Evolutionary conservation across 768 basidiomycete genomes (phyloP).

Genomic region (Serpula lacrymans): DNA sequence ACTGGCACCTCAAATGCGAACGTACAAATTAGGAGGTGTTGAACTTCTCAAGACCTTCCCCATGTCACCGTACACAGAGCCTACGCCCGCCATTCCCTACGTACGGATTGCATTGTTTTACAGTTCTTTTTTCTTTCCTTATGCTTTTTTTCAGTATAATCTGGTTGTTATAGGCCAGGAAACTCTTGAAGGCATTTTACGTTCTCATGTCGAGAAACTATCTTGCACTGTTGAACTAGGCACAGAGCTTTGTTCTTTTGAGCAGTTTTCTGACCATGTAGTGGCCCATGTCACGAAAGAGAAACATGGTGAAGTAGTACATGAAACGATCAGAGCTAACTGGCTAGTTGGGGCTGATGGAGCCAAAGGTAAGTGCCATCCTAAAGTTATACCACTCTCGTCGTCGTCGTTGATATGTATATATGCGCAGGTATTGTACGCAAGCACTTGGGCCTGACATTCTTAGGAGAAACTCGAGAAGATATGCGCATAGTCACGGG

Average conservation of each 20-base stretch:
- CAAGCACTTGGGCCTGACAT: conserved; percentile 7
- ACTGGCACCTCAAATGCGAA: conserved; percentile 23
- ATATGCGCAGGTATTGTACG: conserved; percentile 6
- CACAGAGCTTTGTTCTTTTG: conserved; percentile 31
- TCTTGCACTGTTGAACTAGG: conserved; percentile 32
- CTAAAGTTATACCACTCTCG: background rate
- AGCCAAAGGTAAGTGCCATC: conserved; percentile 10
- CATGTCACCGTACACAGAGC: conserved; percentile 14
- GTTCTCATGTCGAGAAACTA: conserved; percentile 16
- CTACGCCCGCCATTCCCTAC: conserved; percentile 22
- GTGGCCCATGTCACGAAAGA: conserved; percentile 9
- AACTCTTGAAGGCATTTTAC: conserved; percentile 23
- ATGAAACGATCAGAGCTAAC: conserved; percentile 2
- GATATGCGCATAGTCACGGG: conserved; percentile 22
- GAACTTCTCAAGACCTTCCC: conserved; percentile 2
- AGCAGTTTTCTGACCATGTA: conserved; percentile 31
- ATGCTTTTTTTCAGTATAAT: conserved; percentile 10
- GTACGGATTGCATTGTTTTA: too few species aligned
- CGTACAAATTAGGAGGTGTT: conserved; percentile 21
- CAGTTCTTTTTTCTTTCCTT: background rate
- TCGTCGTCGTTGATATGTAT: background rate
- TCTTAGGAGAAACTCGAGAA: conserved; percentile 28
- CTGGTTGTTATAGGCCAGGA: conserved; percentile 20
- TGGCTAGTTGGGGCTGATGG: conserved; percentile 15
- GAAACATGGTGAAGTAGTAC: conserved; percentile 1